Evolutionary conservation across 129 eudicot genomes (phyloP).

Genomic region (Artemisia argyi): DNA sequence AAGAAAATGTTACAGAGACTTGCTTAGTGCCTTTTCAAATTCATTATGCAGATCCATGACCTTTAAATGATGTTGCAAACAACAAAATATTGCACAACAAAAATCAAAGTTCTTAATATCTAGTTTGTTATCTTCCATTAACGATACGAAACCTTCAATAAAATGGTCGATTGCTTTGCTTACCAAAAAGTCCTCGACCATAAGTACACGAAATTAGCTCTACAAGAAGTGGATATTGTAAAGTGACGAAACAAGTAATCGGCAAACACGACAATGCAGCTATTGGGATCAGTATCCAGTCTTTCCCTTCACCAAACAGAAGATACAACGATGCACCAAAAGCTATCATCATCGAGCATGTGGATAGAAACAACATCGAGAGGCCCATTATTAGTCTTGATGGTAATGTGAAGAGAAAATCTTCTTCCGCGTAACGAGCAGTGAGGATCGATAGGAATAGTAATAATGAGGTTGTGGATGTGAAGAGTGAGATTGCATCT

Average conservation of each 20-base stretch:
- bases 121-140: not conserved
- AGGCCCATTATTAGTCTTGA: constrained; percentile 38
- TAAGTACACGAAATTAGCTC: constrained; percentile 39
- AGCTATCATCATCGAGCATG: constrained; percentile 41
- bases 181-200: constrained; percentile 37
- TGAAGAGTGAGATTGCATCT: constrained; percentile 45
- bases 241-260: constrained; percentile 35
- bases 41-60: too few relatives aligned
- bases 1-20: too few relatives aligned
- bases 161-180: constrained; percentile 36
- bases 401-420: constrained; percentile 39
- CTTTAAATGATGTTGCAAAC: too few relatives aligned
- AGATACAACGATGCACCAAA: constrained; percentile 41
- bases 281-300: constrained; percentile 32
- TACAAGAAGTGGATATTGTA: constrained; percentile 42
- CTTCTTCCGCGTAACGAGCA: constrained; percentile 45
- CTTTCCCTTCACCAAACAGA: constrained; percentile 36
- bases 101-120: not conserved
- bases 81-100: not conserved
- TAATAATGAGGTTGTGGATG: constrained; percentile 44
- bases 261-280: constrained; percentile 38
- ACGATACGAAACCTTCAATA: constrained; percentile 15
- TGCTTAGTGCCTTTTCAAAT: too few relatives aligned
- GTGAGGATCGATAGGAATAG: constrained; percentile 41
- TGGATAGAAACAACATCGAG: constrained; percentile 36